Conservation (phyloP, 2,329 filamentous ascomycete species). For the Phaeosphaeriaceae sp. region DNA sequence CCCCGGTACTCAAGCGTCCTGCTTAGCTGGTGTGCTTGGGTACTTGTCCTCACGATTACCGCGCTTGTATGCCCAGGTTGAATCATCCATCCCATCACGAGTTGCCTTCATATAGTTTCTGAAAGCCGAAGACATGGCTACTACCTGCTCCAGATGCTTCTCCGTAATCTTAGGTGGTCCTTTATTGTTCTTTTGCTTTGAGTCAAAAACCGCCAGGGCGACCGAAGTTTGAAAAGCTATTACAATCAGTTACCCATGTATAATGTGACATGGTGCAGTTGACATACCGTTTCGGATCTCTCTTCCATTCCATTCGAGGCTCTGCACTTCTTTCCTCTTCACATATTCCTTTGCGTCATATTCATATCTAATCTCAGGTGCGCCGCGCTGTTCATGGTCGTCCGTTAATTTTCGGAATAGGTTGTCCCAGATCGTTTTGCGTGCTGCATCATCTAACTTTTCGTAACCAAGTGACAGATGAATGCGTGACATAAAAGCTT, state of each 20-base stretch:
- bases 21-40: neutral
- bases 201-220: neutral
- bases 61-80: constrained; percentile 3
- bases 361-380: constrained; percentile 8
- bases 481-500: constrained; percentile 85
- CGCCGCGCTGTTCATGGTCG: constrained; percentile 6
- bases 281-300: constrained; percentile 36
- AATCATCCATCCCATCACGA: constrained; percentile 6
- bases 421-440: constrained; percentile 30
- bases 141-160: constrained; percentile 14
- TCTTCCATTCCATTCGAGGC: constrained; percentile 34
- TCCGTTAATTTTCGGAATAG: constrained; percentile 27
- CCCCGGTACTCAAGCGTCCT: neutral
- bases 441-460: constrained; percentile 16
- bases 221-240: neutral
- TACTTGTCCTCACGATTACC: constrained; percentile 9
- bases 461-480: constrained; percentile 78
- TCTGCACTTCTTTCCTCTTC: constrained; percentile 4
- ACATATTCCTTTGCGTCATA: constrained; percentile 23
- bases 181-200: neutral
- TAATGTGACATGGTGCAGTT: neutral
- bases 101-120: constrained; percentile 13
- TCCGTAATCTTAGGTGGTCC: neutral
- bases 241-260: neutral
- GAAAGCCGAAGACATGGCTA: constrained; percentile 16